phyloP scores from a whole-genome alignment of 2,329 filamentous ascomycete species.

The Talaromyces amestolkiae region DNA sequence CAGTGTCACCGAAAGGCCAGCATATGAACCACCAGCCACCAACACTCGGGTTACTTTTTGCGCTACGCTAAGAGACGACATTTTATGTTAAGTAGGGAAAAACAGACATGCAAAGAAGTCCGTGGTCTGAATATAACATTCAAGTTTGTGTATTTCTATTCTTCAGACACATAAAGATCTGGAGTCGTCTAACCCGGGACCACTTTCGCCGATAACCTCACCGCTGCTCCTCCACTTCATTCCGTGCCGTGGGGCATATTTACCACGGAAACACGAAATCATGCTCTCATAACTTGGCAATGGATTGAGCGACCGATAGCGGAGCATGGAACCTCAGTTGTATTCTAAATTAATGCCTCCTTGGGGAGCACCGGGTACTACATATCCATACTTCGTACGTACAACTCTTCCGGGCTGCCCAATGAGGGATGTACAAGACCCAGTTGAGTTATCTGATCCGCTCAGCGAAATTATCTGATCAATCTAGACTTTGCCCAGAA shows the following conservation, averaged over 20 bases:
- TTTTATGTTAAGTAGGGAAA: neutral
- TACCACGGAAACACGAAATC: neutral
- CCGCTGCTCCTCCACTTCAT: neutral
- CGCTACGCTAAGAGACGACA: neutral
- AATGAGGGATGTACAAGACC: neutral
- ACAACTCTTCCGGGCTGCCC: neutral
- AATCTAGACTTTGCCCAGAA: neutral
- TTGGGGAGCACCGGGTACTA: neutral
- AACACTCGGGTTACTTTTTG: slow-evolving; percentile 50
- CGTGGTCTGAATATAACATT: no score
- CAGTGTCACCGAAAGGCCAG: slow-evolving; percentile 64
- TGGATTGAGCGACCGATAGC: neutral
- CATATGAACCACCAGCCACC: slow-evolving; percentile 69
- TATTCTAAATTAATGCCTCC: neutral
- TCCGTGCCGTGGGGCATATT: neutral
- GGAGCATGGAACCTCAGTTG: neutral
- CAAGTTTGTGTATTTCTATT: neutral
- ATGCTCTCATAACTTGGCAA: neutral
- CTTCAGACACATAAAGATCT: neutral
- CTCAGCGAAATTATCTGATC: slow-evolving; percentile 3
- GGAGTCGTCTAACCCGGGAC: neutral
- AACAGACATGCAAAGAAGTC: neutral
- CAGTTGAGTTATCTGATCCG: slow-evolving; percentile 7
- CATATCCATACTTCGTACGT: neutral
- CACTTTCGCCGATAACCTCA: neutral